These are phyloP conservation scores for Botrytis medusae DNA, from an alignment of 2,329 filamentous ascomycete genomes.

Conservation along the genomic window DNA sequence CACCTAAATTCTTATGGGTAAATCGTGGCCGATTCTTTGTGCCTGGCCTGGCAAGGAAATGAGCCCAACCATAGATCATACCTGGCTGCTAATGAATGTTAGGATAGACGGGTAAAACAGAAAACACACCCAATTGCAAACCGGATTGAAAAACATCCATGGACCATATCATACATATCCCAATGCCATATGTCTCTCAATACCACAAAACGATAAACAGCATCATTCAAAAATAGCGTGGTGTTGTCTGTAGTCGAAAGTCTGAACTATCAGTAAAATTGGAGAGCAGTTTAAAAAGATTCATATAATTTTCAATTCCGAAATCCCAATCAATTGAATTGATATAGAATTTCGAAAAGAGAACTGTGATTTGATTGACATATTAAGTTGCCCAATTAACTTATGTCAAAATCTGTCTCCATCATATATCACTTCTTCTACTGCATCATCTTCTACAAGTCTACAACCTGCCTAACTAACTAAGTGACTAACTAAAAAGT, in stretches of 20 bases:
- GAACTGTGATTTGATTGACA: not conserved
- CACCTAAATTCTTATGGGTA: not conserved
- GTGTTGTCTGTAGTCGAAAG: not conserved
- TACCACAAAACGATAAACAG: not conserved
- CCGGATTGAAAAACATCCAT: not conserved
- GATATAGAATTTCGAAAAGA: not conserved
- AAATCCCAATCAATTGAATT: not conserved
- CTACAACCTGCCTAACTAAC: not conserved
- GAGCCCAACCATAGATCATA: not conserved
- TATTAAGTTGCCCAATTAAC: not conserved
- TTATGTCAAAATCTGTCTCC: not conserved
- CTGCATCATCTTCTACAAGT: not conserved
- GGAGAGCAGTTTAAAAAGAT: not conserved
- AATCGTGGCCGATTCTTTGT: not conserved
- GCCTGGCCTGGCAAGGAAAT: not conserved
- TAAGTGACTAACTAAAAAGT: not conserved
- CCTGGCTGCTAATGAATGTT: not conserved
- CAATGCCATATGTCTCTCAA: not conserved
- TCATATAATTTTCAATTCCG: not conserved
- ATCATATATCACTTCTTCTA: not conserved
- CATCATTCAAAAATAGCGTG: not conserved
- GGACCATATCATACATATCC: not conserved
- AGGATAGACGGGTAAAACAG: not conserved
- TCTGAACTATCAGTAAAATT: constrained; percentile 1
- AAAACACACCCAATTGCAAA: not conserved